Evolutionary conservation across 2,329 filamentous ascomycete species (phyloP), one percentile per base, ranked within the genome.

Genomic region (Botrytis sinoallii): DNA sequence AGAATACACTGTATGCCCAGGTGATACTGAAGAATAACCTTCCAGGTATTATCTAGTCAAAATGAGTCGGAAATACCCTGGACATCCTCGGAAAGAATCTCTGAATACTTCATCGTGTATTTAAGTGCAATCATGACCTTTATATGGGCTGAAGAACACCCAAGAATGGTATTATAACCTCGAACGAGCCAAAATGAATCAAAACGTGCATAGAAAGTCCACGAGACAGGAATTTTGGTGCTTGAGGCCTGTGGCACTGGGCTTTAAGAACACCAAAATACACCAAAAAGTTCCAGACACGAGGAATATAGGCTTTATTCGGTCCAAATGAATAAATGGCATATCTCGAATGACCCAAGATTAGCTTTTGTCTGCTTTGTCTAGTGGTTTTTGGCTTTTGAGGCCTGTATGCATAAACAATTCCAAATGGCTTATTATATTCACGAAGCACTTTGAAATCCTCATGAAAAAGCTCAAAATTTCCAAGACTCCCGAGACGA

Each of bases 301-400:
- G 7, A 0, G 1, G 1, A 7, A 29, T 29, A 12, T 1, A 42
- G 25, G 7, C 2, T 20, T 20, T 0, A 20, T 0, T 7, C 8
- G 9, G 4, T 16, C n/a, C 12, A 64, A 9, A 20, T 20, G 9
- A 29, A 22, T 29, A 14, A 40, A 63, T 2, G 16, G 4, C 1
- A 64, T 1, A n/a, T 7, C 9, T 22, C 35, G 7, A 18, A 52
- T 25, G 22, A n/a, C 3, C 4, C 12, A 16, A 5, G 12, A 10
- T 25, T 6, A 25, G 3, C 20, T 46, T 35, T 22, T 6, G 4
- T 3, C 3, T 10, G n/a, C 42, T 22, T 29, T 35, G 0, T 55
- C 0, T 16, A 22, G 40, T 22, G 16, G 9, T 18, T 18, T 8
- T 8, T 29, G n/a, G 18, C 6, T 9, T 46, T 46, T 20, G 18